Percentiles rank a stretch among this genome's conserved stretches.
Evolutionary conservation across 768 basidiomycete species (phyloP).

Genomic region (Suillus subaureus): DNA sequence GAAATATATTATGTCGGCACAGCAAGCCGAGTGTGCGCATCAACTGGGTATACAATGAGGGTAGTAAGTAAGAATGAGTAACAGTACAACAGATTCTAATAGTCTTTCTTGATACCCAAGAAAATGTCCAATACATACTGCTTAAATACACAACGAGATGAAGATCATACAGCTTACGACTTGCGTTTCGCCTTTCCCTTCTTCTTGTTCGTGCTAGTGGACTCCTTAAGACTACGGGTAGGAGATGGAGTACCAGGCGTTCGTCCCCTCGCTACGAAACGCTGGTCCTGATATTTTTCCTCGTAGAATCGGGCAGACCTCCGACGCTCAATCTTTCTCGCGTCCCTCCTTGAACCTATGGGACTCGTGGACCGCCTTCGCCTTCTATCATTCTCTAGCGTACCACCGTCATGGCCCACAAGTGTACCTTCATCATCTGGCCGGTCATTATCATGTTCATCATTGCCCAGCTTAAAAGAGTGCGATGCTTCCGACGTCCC

Average conservation of each 20-base stretch:
- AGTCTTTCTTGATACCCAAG: background rate
- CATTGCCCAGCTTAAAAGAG: conserved; percentile 51
- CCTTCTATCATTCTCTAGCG: conserved; percentile 13
- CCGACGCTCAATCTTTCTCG: conserved; percentile 17
- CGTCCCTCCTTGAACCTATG: conserved; percentile 17
- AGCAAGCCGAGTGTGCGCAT: too few species aligned
- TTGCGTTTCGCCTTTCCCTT: conserved; percentile 2
- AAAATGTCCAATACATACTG: conserved; percentile 1
- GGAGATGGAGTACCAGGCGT: conserved; percentile 28
- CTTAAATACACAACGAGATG: conserved; percentile 2
- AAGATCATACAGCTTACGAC: background rate
- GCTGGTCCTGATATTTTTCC: conserved; percentile 13
- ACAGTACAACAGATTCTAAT: conserved; percentile 4
- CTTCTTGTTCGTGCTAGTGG: background rate
- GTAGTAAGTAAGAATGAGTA: background rate
- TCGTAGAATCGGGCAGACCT: conserved; percentile 10
- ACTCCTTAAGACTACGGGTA: background rate
- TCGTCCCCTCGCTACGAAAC: conserved; percentile 22
- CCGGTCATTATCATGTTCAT: conserved; percentile 20
- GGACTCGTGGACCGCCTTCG: conserved; percentile 11
- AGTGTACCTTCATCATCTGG: background rate
- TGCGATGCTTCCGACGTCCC: conserved; percentile 44
- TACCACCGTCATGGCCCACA: conserved; percentile 23
- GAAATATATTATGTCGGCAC: too few species aligned
- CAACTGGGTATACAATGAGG: background rate